Evolutionary conservation across 1,284 basidiomycete genomes (phyloP), one percentile per base, ranked within the genome.

Genomic region (Marasmius fiardii): DNA sequence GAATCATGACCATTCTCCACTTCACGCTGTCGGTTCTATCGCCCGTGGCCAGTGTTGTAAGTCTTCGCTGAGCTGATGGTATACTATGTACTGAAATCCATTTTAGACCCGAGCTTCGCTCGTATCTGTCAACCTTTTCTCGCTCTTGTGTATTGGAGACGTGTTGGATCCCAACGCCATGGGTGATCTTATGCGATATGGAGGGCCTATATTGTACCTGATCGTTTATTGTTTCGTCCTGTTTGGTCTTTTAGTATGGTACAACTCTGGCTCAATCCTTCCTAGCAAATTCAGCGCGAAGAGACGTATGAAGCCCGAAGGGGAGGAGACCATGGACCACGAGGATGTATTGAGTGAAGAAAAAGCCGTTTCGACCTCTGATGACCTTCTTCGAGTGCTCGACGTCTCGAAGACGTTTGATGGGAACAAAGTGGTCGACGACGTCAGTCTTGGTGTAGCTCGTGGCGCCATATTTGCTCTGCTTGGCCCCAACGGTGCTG

Each of bases 401-500:
- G 74, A 78, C 53, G 74, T 92, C n/a, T 78, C 81, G 6, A 92
- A 92, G 67, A 70, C 79, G 1, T 92, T 83, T 58, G 73, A 74
- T 5, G 58, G 68, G 55, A 79, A 81, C 31, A 80, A 74, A 35
- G 88, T 87, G 0, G 88, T 92, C 0, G 84, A 92, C 63, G 78
- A 90, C 60, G 84, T 92, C 41, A 86, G 81, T 56, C 83, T 92
- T 62, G 85, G 82, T 0, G 85, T 92, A 11, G 71, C 80, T 0
- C 69, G 68, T 18, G 79, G 88, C 45, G 85, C 84, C 1, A 79
- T 88, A 2, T 89, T 91, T 59, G 86, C 86, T 3, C 69, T 93
- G 59, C 75, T 92, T 16, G 91, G 90, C 3, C 89, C 90, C 0
- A 93, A 92, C 60, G 90, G 90, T 1, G 90, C 89, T 2, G 87